These are phyloP conservation scores for Lactifluus hygrophoroides DNA, from an alignment of 768 basidiomycete species.

Conservation along the genomic window DNA sequence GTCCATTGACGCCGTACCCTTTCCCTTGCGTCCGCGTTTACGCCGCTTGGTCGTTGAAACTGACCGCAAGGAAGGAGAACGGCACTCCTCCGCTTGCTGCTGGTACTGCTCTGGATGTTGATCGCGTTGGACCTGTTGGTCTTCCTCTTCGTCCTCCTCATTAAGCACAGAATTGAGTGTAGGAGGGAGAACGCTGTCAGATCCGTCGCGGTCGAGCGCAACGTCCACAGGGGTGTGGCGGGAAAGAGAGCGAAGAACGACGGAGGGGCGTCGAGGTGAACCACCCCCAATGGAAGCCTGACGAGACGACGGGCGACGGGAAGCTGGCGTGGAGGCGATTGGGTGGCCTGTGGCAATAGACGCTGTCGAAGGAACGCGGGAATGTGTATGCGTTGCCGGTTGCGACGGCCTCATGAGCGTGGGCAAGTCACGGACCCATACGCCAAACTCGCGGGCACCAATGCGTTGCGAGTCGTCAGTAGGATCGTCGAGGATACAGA, in stretches of 20 bases:
- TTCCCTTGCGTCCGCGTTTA: slow-evolving; percentile 83
- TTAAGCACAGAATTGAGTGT: slow-evolving; percentile 21
- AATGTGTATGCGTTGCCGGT: slow-evolving; percentile 34
- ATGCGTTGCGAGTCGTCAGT: slow-evolving; percentile 55
- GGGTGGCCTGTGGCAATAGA: slow-evolving; percentile 54
- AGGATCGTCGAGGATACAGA: slow-evolving; percentile 66
- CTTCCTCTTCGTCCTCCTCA: slow-evolving; percentile 33
- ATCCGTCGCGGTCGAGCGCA: slow-evolving; percentile 20
- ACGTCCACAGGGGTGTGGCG: slow-evolving; percentile 51
- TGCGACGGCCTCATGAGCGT: slow-evolving; percentile 46
- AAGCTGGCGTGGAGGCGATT: slow-evolving; percentile 53
- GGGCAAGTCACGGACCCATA: slow-evolving; percentile 80
- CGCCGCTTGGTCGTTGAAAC: slow-evolving; percentile 70
- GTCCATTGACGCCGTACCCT: slow-evolving; percentile 36
- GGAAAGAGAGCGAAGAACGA: slow-evolving; percentile 45
- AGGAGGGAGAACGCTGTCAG: slow-evolving; percentile 13
- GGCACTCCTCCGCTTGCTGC: not conserved
- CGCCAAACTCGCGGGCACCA: slow-evolving; percentile 75
- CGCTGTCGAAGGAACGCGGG: slow-evolving; percentile 49
- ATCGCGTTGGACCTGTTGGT: slow-evolving; percentile 33
- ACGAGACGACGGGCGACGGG: slow-evolving; percentile 64
- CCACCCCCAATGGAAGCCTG: slow-evolving; percentile 41
- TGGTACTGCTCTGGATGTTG: not conserved
- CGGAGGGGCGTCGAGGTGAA: slow-evolving; percentile 41
- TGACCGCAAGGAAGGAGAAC: slow-evolving; percentile 12